Evolutionary conservation across 139 green algal species (phyloP).

Genomic region (Nannochloris sp.): DNA sequence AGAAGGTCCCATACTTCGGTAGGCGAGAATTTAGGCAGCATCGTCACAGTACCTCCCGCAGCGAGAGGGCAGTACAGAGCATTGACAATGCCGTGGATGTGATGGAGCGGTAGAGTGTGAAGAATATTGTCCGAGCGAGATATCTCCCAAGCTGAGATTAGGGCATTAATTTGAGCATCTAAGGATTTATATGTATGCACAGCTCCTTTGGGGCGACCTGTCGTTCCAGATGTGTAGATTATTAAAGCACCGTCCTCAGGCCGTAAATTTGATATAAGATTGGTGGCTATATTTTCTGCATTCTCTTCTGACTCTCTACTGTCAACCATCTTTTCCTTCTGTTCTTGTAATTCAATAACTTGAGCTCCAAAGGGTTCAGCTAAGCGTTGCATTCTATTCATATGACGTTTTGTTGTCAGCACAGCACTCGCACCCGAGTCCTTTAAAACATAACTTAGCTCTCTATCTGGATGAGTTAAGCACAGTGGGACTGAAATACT

Average conservation of each 20-base stretch:
- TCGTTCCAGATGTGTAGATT: constrained; percentile 97
- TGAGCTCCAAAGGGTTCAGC: constrained; percentile 13
- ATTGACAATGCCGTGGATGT: constrained; percentile 95
- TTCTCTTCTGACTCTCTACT: neutral
- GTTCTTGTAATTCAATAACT: constrained; percentile 24
- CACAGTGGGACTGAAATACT: constrained; percentile 81
- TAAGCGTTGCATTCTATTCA: constrained; percentile 18
- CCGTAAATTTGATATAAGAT: neutral
- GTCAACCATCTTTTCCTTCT: neutral
- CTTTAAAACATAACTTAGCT: constrained; percentile 76
- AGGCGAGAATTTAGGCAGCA: constrained; percentile 73
- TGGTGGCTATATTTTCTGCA: neutral
- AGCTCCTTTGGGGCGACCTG: constrained; percentile 83
- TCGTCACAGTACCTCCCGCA: constrained; percentile 64
- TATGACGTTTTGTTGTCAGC: constrained; percentile 23
- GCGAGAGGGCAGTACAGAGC: constrained; percentile 69
- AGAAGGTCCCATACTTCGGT: constrained; percentile 51
- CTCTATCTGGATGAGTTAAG: constrained; percentile 56
- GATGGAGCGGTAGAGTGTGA: constrained; percentile 89
- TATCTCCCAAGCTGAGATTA: constrained; percentile 76
- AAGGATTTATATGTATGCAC: constrained; percentile 66
- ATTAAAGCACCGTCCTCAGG: constrained; percentile 65
- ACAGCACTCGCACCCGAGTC: constrained; percentile 54
- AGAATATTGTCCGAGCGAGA: constrained; percentile 65
- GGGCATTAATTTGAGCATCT: constrained; percentile 52